Base-by-base conservation (phyloP, 2,329 filamentous ascomycete species). In the Thielaviopsis euricoi region DNA sequence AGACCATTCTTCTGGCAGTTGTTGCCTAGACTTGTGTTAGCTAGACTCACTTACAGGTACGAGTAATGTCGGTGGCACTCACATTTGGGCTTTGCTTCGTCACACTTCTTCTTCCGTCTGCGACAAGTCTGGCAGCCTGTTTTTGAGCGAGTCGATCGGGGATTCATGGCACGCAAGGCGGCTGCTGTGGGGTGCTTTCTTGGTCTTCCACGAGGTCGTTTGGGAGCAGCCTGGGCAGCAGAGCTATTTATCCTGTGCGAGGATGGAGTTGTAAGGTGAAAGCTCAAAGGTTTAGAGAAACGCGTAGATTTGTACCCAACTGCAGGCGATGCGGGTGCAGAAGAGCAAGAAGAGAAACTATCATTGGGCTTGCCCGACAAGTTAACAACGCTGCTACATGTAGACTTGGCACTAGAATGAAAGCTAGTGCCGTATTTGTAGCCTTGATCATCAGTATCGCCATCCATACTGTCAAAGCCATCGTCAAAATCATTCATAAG, bases 1-100 rank as follows among this genome's bases (percentile, higher is more conserved):
- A 95, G 87, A 9, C 89, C 88, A 68, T 95, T 95, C 76, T 95
- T 95, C 71, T 93, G 85, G 66, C 89, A 95, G 65, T 94, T 94
- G 69, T 88, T 77, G 64, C 87, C 85, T 89, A 59, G 58, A 26
- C 64, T 61, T 53, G 59, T 53, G 59, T 63, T 57, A 63, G 59
- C 61, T 10, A 6, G 29, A 6, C 51, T 21, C 15, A n/a, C 19
- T 13, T n/a, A n/a, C n/a, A n/a, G n/a, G n/a, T n/a, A n/a, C 26
- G 33, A 62, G 54, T 43, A 72, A 43, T 57, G 52, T 49, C 15
- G 21, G 3, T 43, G 64, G 43, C 23, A 71, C 78, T 72, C 72
- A 85, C 81, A 85, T 66, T 78, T 73, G 53, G 81, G 81, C 64
- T 84, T 85, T 15, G 79, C 77, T 68, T 85, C 82, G 63, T 86